A percentile compares a stretch with the other conserved stretches of the same genome.
phyloP scores from a whole-genome alignment of 345 rosid genomes.

The Salix koriyanagi region DNA sequence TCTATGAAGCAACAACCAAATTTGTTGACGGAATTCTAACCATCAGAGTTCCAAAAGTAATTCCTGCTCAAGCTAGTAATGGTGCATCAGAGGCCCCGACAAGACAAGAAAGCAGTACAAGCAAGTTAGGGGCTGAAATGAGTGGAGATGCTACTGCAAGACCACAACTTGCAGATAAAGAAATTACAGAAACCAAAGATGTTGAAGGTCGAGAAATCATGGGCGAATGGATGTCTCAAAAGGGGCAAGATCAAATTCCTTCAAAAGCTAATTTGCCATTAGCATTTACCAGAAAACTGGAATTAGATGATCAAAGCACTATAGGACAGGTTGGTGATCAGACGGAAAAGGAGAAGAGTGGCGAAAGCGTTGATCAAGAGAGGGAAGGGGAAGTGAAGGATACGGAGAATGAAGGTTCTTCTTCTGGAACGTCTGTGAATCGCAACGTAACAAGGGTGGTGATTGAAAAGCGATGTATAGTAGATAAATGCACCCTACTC shows the following conservation, averaged over 20 bases:
- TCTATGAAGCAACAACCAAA: background rate
- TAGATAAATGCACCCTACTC: background rate
- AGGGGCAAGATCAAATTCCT: background rate
- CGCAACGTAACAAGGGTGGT: background rate
- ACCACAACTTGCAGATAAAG: background rate
- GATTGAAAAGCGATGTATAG: background rate
- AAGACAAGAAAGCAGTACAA: background rate
- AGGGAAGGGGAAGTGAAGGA: background rate
- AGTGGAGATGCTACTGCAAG: background rate
- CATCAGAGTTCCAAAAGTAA: background rate
- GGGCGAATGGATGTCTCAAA: background rate
- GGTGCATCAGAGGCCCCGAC: background rate
- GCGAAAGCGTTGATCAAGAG: background rate
- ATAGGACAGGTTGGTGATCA: background rate
- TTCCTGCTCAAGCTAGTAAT: background rate
- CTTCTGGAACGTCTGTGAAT: background rate
- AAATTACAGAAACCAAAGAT: background rate
- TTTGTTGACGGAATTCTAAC: background rate
- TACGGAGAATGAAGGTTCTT: background rate
- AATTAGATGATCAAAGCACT: background rate
- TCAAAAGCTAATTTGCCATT: background rate
- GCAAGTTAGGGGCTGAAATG: background rate
- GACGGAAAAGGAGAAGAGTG: background rate
- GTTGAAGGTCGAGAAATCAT: background rate
- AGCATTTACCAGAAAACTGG: background rate